Base-by-base conservation (phyloP, 345 rosid species). In the Gossypium bickii region DNA sequence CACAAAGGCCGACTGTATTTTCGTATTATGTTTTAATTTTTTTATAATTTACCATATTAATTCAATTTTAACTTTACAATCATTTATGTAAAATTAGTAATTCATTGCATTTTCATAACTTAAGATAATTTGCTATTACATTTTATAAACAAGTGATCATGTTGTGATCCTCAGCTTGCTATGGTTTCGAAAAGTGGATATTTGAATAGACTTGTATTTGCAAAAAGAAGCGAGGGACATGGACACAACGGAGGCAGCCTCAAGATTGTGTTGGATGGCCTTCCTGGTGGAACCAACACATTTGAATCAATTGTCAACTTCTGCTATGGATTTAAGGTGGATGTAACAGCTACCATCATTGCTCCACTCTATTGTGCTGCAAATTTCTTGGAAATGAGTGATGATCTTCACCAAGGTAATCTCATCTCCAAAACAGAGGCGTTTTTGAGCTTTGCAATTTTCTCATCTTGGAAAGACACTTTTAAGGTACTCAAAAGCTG, bases 121-220 rank as follows among this genome's bases (percentile, higher is more conserved):
- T 34, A 34, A 34, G 7, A 34, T 34, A 34, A 5, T 34, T 34
- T 5, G 41, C 41, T 34, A 34, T 34, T 34, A 5, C 41, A 34
- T 5, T 34, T 34, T 34, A 34, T 34, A 34, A 34, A 34, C 0
- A 29, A 29, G 38, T 29, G 38, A 29, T 29, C 6, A 29, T 51
- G 53, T 75, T 56, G 24, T 47, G 66, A 24, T 79, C 10, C 58
- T 70, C 85, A 86, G 93, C 81, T 89, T 56, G 75, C 88, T 18
- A 80, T 89, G 87, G 84, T 85, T 8, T 84, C 91, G 15, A 83
- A 77, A 82, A 87, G 89, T 78, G 90, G 80, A 51, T 86, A 82
- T 43, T 56, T 89, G 49, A 86, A 78, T 51, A 80, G 88, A 81
- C 70, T 83, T 71, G 85, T 82, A 1, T 85, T 85, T 52, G 73